These are phyloP conservation scores for Chamaecyparis obtusa DNA, from an alignment of 75 land plant genomes.

Conservation along the genomic window DNA sequence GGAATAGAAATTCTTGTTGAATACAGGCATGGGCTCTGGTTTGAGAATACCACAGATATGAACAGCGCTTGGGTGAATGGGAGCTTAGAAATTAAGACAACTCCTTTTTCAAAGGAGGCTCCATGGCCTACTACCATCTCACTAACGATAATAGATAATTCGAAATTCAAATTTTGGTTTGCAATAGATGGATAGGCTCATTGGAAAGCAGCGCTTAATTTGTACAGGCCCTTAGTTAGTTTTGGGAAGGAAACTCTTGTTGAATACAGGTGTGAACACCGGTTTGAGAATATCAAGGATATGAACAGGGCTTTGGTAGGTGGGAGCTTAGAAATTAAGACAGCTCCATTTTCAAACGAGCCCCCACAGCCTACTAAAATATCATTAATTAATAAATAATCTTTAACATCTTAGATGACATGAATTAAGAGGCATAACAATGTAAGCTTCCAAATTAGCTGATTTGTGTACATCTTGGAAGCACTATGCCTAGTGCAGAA, in stretches of 20 bases:
- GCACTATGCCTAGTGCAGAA: background rate
- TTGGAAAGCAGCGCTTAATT: too few relatives aligned
- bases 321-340: background rate
- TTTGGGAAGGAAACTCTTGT: background rate
- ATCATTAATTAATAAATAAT: background rate
- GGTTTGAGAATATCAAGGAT: background rate
- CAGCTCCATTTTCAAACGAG: background rate
- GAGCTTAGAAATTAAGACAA: background rate
- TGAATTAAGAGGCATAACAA: background rate
- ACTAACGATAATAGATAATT: background rate
- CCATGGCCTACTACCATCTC: background rate
- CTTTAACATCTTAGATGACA: background rate
- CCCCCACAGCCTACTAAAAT: background rate
- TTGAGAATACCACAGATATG: background rate
- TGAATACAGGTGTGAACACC: background rate
- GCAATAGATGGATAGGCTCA: background rate
- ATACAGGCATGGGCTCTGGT: background rate
- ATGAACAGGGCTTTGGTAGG: background rate
- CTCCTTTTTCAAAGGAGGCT: background rate
- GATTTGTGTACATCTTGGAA: background rate
- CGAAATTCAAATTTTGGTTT: too few relatives aligned
- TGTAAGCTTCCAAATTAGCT: background rate
- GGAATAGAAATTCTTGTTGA: background rate
- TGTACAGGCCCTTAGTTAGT: too few relatives aligned
- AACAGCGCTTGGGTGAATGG: background rate